phyloP scores from a whole-genome alignment of 768 basidiomycete genomes.

The Naganishia friedmannii region DNA sequence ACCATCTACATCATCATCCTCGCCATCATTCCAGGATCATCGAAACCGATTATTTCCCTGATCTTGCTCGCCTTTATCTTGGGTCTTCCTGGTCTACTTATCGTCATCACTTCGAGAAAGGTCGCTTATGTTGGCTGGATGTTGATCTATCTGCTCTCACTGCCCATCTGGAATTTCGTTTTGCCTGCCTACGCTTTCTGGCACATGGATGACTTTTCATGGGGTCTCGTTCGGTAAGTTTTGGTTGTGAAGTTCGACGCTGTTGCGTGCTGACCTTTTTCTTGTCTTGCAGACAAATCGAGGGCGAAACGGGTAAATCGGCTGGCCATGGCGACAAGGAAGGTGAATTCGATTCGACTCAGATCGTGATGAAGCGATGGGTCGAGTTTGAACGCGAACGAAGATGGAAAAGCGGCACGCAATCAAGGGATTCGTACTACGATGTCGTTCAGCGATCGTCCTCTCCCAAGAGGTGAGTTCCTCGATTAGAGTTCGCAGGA shows the following conservation, averaged over 20 bases:
- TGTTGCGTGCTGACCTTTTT: neutral
- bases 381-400: conserved; percentile 95
- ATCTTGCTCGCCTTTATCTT: conserved; percentile 89
- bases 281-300: conserved; percentile 63
- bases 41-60: conserved; percentile 73
- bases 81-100: conserved; percentile 90
- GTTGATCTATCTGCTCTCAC: conserved; percentile 83
- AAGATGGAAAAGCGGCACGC: conserved; percentile 82
- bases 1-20: conserved; percentile 87
- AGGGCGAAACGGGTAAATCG: conserved; percentile 79
- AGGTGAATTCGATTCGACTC: conserved; percentile 91
- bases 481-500: conserved; percentile 5
- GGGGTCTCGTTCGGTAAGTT: conserved; percentile 33
- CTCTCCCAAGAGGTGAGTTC: conserved; percentile 61
- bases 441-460: conserved; percentile 55
- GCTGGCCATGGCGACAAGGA: conserved; percentile 83
- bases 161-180: conserved; percentile 96
- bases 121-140: conserved; percentile 95
- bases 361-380: conserved; percentile 99
- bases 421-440: conserved; percentile 74
- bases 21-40: conserved; percentile 71
- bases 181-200: conserved; percentile 95
- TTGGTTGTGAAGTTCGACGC: neutral
- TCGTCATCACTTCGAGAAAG: conserved; percentile 93
- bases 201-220: conserved; percentile 88